phyloP scores from a whole-genome alignment of 441 rosid species.

The Erodium chrysanthum region DNA sequence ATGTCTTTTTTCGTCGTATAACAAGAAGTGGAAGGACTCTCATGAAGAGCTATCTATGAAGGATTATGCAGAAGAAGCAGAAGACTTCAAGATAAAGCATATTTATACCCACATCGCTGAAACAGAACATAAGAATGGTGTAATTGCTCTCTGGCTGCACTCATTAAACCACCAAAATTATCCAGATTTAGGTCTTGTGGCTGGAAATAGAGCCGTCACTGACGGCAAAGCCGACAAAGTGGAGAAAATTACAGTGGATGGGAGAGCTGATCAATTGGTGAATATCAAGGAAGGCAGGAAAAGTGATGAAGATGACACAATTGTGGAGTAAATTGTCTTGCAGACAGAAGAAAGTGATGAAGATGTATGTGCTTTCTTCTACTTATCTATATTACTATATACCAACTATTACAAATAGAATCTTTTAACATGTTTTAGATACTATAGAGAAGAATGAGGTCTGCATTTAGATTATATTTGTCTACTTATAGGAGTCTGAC shows the following conservation, averaged over 20 bases:
- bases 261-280: neutral
- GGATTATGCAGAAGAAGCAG: neutral
- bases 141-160: neutral
- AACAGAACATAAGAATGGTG: neutral
- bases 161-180: neutral
- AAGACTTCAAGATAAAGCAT: neutral
- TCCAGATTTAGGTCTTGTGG: neutral
- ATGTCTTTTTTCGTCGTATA: neutral
- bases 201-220: neutral
- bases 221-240: neutral
- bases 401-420: too few relatives aligned
- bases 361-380: neutral
- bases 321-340: neutral
- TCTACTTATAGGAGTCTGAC: too few relatives aligned
- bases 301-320: neutral
- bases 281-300: neutral
- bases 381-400: too few relatives aligned
- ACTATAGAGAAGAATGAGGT: too few relatives aligned
- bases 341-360: neutral
- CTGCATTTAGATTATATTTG: too few relatives aligned
- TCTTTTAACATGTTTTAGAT: too few relatives aligned
- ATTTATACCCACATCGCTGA: neutral
- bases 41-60: neutral
- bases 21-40: neutral
- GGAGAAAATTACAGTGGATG: neutral